phyloP scores from a whole-genome alignment of 2,329 filamentous ascomycete genomes.

The Neoscytalidium dimidiatum region DNA sequence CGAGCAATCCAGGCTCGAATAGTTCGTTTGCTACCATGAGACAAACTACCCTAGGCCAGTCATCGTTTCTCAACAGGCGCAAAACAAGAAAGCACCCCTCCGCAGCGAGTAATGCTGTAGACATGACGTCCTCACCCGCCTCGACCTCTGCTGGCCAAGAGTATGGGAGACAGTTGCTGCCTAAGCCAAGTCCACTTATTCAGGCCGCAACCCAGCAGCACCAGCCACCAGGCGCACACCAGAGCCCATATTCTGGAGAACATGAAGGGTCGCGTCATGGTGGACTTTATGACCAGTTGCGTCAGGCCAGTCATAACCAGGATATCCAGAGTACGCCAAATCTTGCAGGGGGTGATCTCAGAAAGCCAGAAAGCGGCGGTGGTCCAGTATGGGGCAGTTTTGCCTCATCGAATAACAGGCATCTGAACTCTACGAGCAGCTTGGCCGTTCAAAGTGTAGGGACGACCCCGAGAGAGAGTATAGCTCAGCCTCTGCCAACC shows the following conservation, averaged over 20 bases:
- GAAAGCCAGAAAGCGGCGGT: not conserved
- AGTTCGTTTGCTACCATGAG: not conserved
- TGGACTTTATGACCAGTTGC: not conserved
- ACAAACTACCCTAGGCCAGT: not conserved
- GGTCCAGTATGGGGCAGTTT: conserved; percentile 7
- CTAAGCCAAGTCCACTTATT: not conserved
- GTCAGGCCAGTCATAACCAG: not conserved
- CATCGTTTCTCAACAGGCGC: not conserved
- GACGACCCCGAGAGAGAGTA: not conserved
- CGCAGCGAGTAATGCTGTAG: not conserved
- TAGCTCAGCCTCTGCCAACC: not conserved
- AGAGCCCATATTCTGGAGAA: not conserved
- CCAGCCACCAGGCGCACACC: not conserved
- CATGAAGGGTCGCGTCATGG: not conserved
- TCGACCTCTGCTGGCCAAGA: not conserved
- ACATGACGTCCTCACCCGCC: not conserved
- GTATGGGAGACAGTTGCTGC: not conserved
- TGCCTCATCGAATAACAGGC: not conserved
- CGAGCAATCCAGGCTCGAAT: not conserved
- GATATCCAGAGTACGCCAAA: not conserved
- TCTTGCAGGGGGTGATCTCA: not conserved
- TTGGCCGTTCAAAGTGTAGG: not conserved
- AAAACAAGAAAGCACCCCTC: no score
- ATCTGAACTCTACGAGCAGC: not conserved
- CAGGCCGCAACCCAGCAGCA: not conserved